Evolutionary conservation across 169 alveolate genomes (phyloP), one percentile per base, ranked within the genome.

Genomic region (Eimeria sp.): DNA sequence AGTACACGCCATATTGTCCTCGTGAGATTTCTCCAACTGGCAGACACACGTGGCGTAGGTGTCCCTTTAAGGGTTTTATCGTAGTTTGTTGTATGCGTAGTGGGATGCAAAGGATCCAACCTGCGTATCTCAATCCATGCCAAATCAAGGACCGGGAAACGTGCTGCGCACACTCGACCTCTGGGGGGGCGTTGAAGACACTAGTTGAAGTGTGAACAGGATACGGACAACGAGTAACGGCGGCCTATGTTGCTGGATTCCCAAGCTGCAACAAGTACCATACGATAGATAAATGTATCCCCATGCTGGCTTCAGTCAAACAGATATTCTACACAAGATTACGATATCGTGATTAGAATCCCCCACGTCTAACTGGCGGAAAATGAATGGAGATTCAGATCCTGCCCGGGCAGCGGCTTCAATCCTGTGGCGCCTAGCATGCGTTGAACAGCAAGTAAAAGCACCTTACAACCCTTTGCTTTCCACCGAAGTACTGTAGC

Each of bases 331-430:
- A 0, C 43, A 40, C 13, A 20, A 40, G 83, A 18, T 6, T 37
- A 18, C 33, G 33, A 74, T 40, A 6, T 74, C 33, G 14, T 16
- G 33, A 40, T 71, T 71, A 11, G 40, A 20, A 23, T 30, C 14
- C 58, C 54, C 58, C 33, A 49, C 88, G 66, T n/a, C 68, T 11
- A 14, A 6, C 49, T 11, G 66, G 88, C 49, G 88, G 62, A 78
- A 78, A 30, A 87, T 87, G 93, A 43, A 66, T 25, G 93, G 64
- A 58, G 82, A 37, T 4, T 87, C 93, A 46, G 93, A 87, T 18
- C 93, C 93, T 11, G 16, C 40, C 68, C 64, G 46, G 49, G 93
- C 93, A n/a, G 78, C 82, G 25, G 93, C 93, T 64, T 87, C 82
- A 3, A 87, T 60, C 62, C 68, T 87, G 2, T 87, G 93, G 93